phyloP scores from a whole-genome alignment of 2,329 filamentous ascomycete species.

The Curvularia spicifera region DNA sequence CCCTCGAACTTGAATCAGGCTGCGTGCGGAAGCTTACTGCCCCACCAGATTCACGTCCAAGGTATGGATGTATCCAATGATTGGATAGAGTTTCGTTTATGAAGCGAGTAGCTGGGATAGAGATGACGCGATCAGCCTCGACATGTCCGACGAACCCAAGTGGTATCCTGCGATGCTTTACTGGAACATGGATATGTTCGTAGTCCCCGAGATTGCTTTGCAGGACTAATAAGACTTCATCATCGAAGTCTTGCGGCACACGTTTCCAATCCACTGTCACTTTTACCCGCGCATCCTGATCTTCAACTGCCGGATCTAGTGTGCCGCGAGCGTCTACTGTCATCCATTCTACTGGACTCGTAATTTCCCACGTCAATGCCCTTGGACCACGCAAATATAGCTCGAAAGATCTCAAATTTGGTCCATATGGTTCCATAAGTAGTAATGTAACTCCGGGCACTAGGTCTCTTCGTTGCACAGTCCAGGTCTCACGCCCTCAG shows the following conservation, averaged over 20 bases:
- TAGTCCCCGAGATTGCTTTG: background rate
- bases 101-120: background rate
- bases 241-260: background rate
- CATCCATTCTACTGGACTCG: background rate
- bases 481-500: background rate
- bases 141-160: background rate
- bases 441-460: background rate
- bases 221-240: background rate
- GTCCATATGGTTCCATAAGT: background rate
- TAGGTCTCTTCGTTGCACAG: slow-evolving; percentile 17
- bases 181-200: background rate
- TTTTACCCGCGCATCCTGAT: background rate
- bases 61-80: background rate
- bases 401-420: background rate
- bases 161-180: background rate
- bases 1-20: background rate
- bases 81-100: background rate
- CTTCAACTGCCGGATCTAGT: background rate
- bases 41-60: background rate
- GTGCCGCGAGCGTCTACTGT: background rate
- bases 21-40: background rate
- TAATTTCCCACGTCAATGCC: background rate
- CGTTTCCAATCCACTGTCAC: background rate
- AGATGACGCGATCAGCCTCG: background rate
- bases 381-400: background rate